Evolutionary conservation across 2,329 filamentous ascomycete species (phyloP), one percentile per base, ranked within the genome.

Genomic region (Aspergillus persii): DNA sequence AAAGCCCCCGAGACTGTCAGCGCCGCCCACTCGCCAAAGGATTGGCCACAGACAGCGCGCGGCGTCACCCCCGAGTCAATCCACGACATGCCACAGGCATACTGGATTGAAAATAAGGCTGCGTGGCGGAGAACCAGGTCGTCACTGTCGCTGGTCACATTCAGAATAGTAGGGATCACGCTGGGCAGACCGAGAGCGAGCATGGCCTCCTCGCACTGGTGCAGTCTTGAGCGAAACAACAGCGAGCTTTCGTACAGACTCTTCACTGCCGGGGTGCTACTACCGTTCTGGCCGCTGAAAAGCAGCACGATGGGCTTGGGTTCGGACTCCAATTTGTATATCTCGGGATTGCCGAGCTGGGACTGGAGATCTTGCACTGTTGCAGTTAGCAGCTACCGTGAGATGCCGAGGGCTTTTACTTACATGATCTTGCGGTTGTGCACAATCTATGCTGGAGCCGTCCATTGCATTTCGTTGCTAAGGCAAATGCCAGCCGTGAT

Each of bases 21-120:
- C 1, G 74, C 75, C 0, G 74, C 74, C 1, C 77, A 61, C 52
- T 78, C 68, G 7, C 76, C 76, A 58, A 78, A 71, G 58, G 72
- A 75, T 54, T 78, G 76, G 0, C 77, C 77, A 4, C 79, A 56
- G 2, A 79, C 26, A 1, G 70, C 65, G 3, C 59, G 65, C 3
- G 74, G 62, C 30, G 73, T 52, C 1, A 78, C 39, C 0, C 77
- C 77, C 8, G 63, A 67, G n/a, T 76, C 72, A 4, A 78, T 68
- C 77, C 77, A 79, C 4, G 63, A 54, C 56, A 62, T 70, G 1
- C 76, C 75, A 44, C 63, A 71, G 0, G 78, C 57, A 53, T 77
- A 77, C 54, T 79, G 76, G 5, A 74, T 50, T 1, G 76, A 64
- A 48, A 79, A 77, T 0, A 77, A 58, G 39, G 65, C 66, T 8